Percentiles rank a stretch among this genome's conserved stretches.
These are phyloP conservation scores for Niebla homalea DNA, from an alignment of 495 filamentous ascomycete genomes.

Conservation along the genomic window DNA sequence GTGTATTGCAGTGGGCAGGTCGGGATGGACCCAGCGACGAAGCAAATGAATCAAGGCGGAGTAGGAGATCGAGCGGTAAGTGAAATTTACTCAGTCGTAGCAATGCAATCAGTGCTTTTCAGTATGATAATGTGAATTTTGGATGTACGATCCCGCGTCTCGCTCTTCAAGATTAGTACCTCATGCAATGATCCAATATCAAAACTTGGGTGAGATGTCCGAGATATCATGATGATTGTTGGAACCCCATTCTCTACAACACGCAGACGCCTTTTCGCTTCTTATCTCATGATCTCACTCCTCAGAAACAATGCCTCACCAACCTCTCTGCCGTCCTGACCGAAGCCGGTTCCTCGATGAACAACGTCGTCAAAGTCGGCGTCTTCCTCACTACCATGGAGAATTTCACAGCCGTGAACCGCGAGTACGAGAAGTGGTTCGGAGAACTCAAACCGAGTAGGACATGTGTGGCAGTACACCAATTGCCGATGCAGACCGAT, in stretches of 20 bases:
- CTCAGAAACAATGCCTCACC: conserved; percentile 37
- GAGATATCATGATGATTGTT: neutral
- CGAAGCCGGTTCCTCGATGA: conserved; percentile 46
- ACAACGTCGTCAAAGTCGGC: conserved; percentile 56
- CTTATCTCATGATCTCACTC: neutral
- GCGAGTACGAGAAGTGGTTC: conserved; percentile 44
- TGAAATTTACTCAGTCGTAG: neutral
- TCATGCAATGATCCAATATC: no score
- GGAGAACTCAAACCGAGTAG: conserved; percentile 45
- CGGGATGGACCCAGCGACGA: conserved; percentile 36
- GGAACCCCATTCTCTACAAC: neutral
- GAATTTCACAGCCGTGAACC: conserved; percentile 54
- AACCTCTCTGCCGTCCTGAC: conserved; percentile 55
- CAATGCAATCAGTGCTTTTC: no score
- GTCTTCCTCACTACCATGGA: conserved; percentile 59
- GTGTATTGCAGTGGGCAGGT: conserved; percentile 36
- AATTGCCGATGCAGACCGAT: conserved; percentile 50
- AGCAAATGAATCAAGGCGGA: conserved; percentile 35
- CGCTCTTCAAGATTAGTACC: no score
- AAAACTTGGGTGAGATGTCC: neutral
- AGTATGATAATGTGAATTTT: no score
- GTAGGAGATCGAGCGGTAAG: conserved; percentile 43
- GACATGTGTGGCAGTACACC: conserved; percentile 57
- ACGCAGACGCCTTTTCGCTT: no score
- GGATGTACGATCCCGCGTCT: no score